Evolutionary conservation across 106 monocot species (phyloP).

Genomic region (Dioscorea zingiberensis): DNA sequence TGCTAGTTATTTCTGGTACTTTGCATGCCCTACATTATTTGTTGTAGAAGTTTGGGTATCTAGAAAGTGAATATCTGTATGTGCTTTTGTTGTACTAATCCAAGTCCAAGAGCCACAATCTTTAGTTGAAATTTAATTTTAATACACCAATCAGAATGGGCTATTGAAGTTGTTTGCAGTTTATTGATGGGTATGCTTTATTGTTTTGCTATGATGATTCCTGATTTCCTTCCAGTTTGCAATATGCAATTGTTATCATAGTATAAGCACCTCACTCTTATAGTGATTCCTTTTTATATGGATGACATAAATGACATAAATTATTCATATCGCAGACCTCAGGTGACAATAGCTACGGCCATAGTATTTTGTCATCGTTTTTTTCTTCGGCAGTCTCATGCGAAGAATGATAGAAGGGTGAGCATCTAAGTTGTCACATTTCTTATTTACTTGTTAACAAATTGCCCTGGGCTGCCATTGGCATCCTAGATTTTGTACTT

Average conservation of each 20-base stretch:
- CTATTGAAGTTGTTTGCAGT: background rate
- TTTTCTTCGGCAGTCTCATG: conserved; percentile 78
- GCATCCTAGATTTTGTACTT: background rate
- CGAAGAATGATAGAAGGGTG: conserved; percentile 68
- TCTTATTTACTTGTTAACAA: background rate
- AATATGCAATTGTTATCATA: background rate
- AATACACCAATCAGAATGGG: background rate
- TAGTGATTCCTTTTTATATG: background rate
- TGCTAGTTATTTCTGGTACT: too few species aligned
- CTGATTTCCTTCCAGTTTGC: background rate
- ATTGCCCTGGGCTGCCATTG: background rate
- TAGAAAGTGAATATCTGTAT: too few species aligned
- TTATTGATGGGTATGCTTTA: background rate
- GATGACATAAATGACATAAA: background rate
- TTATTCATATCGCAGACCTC: conserved; percentile 36
- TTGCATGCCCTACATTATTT: too few species aligned
- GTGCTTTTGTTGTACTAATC: too few species aligned
- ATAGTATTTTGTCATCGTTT: conserved; percentile 72
- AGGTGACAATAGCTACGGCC: conserved; percentile 66
- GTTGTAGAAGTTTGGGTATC: too few species aligned
- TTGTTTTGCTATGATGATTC: background rate
- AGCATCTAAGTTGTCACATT: conserved; percentile 8
- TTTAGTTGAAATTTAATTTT: too few species aligned
- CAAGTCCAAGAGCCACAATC: too few species aligned
- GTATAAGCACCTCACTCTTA: background rate